Base-by-base conservation (phyloP, 2,329 filamentous ascomycete species). In the Claviceps monticola region DNA sequence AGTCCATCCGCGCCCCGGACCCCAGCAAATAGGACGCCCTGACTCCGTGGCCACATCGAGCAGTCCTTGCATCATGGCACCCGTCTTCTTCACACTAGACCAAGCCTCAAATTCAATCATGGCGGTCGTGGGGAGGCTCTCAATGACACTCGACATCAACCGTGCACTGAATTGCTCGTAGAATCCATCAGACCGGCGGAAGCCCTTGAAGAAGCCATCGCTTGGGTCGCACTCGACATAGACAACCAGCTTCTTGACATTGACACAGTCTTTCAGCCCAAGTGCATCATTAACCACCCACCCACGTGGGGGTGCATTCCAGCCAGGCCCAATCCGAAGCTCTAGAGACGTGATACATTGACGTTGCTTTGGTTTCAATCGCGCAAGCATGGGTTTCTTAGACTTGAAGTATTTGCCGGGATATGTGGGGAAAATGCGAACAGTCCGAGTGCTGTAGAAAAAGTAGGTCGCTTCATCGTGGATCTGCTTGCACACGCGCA, bases 221-320 rank as follows among this genome's bases (percentile, higher is more conserved):
- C 80, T 84, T 0, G 86, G 84, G 60, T 90, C 86, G 56, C 77
- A 78, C 64, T 89, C 80, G 23, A 88, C 78, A 60, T 86, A 86
- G 11, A 90, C 75, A 26, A 74, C 78, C 47, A 90, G 63, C 14
- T 70, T 71, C 34, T 75, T 72, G 19, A 85, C 75, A 47, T 73
- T 78, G 52, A 66, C 66, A 62, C 81, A 84, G 49, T 86, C 80
- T 1, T 63, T 57, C 6, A 90, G 71, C 0, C 84, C 84, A 1
- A 89, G 71, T 1, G 74, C 73, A 4, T 74, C 68, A 56, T 82
- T 82, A 13, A 87, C 80, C 1, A 80, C 78, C 82, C 86, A 89
- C 48, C 82, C 79, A 37, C 72, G 72, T 1, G 86, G 86, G 14
- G 86, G 85, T 53, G 76, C 76, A 55, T 72, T 80, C 79, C 83